Evolutionary conservation across 768 basidiomycete species (phyloP).

Genomic region (Naganishia onofrii): DNA sequence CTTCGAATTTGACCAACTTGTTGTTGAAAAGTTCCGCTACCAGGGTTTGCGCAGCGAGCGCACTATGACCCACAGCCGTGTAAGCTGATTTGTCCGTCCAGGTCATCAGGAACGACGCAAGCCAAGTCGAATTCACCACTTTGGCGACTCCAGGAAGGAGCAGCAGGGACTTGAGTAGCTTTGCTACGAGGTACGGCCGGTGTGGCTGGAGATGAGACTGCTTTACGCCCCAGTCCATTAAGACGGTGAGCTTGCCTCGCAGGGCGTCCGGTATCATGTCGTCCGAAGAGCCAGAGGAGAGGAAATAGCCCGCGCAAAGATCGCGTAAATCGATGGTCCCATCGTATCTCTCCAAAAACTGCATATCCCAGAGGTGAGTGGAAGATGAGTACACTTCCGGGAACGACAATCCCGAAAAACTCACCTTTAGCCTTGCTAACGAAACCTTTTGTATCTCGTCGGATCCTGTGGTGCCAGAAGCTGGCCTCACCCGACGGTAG

Average conservation of each 20-base stretch:
- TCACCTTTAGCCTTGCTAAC: neutral
- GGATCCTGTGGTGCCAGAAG: neutral
- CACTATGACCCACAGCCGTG: neutral
- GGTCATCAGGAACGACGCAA: conserved; percentile 7
- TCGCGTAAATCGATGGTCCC: neutral
- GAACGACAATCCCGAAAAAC: neutral
- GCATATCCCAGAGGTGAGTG: neutral
- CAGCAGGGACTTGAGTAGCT: neutral
- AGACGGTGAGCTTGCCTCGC: conserved; percentile 5
- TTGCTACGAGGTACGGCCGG: conserved; percentile 6
- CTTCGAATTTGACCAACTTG: neutral
- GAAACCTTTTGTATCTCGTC: conserved; percentile 5
- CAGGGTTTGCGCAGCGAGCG: neutral
- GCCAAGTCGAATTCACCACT: neutral
- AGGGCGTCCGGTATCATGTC: neutral
- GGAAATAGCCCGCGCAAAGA: neutral
- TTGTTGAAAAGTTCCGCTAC: conserved; percentile 8
- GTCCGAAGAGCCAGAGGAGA: neutral
- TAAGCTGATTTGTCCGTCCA: conserved; percentile 4
- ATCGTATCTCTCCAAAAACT: conserved; percentile 2
- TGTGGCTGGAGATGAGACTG: conserved; percentile 1
- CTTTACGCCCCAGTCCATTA: conserved; percentile 4
- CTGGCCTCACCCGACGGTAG: neutral
- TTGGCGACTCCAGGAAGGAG: neutral
- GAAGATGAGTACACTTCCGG: neutral